Conservation (phyloP, 1,284 basidiomycete species). For the Xerocomus alliaceus region DNA sequence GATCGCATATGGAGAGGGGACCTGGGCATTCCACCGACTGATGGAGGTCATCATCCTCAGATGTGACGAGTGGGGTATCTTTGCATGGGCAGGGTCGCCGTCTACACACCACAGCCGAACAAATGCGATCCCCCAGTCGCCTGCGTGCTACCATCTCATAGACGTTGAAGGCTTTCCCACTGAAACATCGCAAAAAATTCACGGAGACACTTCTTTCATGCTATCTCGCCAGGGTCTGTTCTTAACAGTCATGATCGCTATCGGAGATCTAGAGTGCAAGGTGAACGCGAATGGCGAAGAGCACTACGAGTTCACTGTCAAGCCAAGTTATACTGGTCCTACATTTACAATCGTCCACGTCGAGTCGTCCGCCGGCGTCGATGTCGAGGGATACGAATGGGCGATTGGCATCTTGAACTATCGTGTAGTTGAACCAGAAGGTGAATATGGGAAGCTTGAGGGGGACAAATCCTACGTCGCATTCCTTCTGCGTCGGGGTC, state of each 20-base stretch:
- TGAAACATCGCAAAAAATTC: constrained; percentile 8
- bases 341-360: constrained; percentile 13
- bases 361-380: not conserved
- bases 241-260: constrained; percentile 23
- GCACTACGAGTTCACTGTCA: constrained; percentile 19
- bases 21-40: constrained; percentile 32
- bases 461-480: constrained; percentile 20
- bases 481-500: constrained; percentile 21
- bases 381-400: constrained; percentile 10
- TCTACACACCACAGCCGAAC: constrained; percentile 21
- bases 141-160: constrained; percentile 23
- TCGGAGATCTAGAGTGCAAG: constrained; percentile 12
- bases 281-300: not conserved
- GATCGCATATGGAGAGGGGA: constrained; percentile 28
- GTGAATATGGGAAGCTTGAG: constrained; percentile 22
- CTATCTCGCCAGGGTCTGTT: constrained; percentile 16
- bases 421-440: constrained; percentile 18
- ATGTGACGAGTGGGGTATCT: constrained; percentile 30
- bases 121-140: constrained; percentile 21
- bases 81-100: constrained; percentile 26
- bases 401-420: constrained; percentile 30
- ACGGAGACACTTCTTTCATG: constrained; percentile 20
- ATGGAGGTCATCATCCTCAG: constrained; percentile 32
- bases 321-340: constrained; percentile 10
- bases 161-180: constrained; percentile 7